Conservation (phyloP, 176 grass and related monocot species). For the Hsuehochloa calcarea region DNA sequence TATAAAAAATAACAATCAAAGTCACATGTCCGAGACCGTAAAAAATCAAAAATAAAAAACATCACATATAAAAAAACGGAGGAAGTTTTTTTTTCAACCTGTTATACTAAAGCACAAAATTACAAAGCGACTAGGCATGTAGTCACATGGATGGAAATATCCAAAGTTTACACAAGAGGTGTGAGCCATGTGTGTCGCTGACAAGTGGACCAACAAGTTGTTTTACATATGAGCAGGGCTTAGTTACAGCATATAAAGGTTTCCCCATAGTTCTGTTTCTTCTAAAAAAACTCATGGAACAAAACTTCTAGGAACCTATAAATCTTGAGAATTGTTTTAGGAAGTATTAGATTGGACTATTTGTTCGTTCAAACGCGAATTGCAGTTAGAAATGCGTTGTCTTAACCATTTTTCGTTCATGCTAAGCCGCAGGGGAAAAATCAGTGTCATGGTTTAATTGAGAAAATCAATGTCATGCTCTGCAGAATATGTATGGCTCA, state of each 20-base stretch:
- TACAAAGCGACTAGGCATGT: not conserved
- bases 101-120: not conserved
- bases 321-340: not conserved
- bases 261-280: not conserved
- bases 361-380: not conserved
- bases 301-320: not conserved
- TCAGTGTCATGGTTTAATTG: not conserved
- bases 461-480: not conserved
- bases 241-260: not conserved
- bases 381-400: not conserved
- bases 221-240: not conserved
- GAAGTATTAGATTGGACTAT: not conserved
- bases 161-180: not conserved
- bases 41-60: no score
- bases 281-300: not conserved
- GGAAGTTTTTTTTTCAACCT: not conserved
- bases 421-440: not conserved
- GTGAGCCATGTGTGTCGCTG: not conserved
- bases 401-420: not conserved
- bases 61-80: no score
- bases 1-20: no score
- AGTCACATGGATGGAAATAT: slow-evolving; percentile 8
- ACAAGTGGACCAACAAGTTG: not conserved
- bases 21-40: no score
- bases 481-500: not conserved